Evolutionary conservation across 192 early-diverging fungal species (phyloP).

Genomic region (Backusella macrospora): DNA sequence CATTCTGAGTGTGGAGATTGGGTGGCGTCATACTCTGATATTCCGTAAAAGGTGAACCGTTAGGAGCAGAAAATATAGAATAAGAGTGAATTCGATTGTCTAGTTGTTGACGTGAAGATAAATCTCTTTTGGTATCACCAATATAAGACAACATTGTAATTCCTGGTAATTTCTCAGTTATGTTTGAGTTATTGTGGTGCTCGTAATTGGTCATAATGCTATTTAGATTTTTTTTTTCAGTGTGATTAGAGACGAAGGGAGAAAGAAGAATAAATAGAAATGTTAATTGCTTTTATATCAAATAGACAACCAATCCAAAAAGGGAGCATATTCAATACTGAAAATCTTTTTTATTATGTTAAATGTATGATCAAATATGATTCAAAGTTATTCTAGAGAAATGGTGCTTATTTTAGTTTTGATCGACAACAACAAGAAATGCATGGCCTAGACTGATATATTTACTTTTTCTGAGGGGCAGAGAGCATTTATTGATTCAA

Average conservation of each 20-base stretch:
- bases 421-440: constrained; percentile 15
- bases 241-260: constrained; percentile 7
- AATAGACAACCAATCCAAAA: neutral
- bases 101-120: constrained; percentile 22
- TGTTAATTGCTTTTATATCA: constrained; percentile 8
- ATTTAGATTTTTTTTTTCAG: neutral
- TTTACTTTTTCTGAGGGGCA: neutral
- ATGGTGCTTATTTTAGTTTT: constrained; percentile 11
- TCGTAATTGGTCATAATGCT: constrained; percentile 30
- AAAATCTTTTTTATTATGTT: constrained; percentile 5
- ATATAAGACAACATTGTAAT: constrained; percentile 32
- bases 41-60: neutral
- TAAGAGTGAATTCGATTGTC: constrained; percentile 6
- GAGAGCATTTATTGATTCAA: neutral
- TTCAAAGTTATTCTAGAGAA: constrained; percentile 13
- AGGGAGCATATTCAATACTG: constrained; percentile 4
- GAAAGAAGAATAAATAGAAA: neutral
- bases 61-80: constrained; percentile 14
- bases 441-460: constrained; percentile 12
- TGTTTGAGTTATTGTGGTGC: constrained; percentile 14
- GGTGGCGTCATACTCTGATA: neutral
- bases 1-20: constrained; percentile 18
- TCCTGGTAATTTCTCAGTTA: constrained; percentile 35
- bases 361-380: constrained; percentile 12
- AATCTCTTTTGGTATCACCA: constrained; percentile 2